These are phyloP conservation scores for Tieghemiomyces parasiticus DNA, from an alignment of 192 early-diverging fungal genomes.

Conservation along the genomic window DNA sequence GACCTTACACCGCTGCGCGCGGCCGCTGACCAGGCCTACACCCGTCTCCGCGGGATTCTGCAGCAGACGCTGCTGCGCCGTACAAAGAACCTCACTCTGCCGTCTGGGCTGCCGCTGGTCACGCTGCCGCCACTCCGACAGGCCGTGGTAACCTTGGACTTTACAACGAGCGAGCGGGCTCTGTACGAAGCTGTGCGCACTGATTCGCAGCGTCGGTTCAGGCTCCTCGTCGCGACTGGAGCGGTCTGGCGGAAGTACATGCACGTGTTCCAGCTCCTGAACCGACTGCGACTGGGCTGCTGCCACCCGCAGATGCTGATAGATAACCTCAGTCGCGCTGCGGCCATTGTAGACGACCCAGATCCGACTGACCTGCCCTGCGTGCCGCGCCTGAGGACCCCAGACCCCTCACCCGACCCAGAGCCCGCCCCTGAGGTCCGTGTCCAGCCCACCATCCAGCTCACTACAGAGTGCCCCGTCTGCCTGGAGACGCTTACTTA, in stretches of 20 bases:
- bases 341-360: background rate
- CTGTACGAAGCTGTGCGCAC: constrained; percentile 52
- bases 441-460: background rate
- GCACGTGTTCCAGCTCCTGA: constrained; percentile 43
- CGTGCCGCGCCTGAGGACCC: too few relatives aligned
- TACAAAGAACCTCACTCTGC: constrained; percentile 64
- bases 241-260: constrained; percentile 53
- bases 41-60: constrained; percentile 46
- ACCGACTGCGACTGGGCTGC: constrained; percentile 52
- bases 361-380: too few relatives aligned
- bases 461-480: constrained; percentile 31
- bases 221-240: constrained; percentile 38
- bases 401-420: too few relatives aligned
- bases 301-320: constrained; percentile 44
- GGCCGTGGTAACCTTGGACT: constrained; percentile 42
- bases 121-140: constrained; percentile 49
- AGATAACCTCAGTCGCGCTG: constrained; percentile 12
- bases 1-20: constrained; percentile 15
- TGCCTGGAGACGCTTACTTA: constrained; percentile 27
- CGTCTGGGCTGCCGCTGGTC: constrained; percentile 64
- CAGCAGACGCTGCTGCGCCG: constrained; percentile 66
- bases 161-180: constrained; percentile 45
- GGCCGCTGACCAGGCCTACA: constrained; percentile 18
- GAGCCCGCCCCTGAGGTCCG: background rate
- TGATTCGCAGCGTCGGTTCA: constrained; percentile 47